phyloP scores from a whole-genome alignment of 495 filamentous ascomycete species.

The Aspergillus homomorphus region DNA sequence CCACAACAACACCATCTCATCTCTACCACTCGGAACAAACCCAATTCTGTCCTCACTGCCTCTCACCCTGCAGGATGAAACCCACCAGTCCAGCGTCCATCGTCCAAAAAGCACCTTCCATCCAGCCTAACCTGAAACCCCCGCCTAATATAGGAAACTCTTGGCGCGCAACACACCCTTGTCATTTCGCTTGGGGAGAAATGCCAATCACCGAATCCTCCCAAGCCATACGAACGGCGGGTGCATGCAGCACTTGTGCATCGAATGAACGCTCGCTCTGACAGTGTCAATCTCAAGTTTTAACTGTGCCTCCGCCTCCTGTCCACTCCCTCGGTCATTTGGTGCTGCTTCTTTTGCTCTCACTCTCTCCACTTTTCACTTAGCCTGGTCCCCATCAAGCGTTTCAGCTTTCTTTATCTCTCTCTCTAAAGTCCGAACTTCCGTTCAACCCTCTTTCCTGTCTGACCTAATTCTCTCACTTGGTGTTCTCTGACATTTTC shows the following conservation, averaged over 20 bases:
- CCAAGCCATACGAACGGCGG: neutral
- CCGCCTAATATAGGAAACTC: neutral
- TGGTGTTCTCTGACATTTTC: slow-evolving; percentile 2
- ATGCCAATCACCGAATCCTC: neutral
- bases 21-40: neutral
- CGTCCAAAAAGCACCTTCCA: neutral
- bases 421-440: slow-evolving; percentile 11
- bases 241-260: neutral
- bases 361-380: neutral
- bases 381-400: neutral
- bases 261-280: neutral
- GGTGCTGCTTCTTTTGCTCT: neutral
- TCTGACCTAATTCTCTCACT: slow-evolving; percentile 1
- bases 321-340: neutral
- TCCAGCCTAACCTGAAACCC: neutral
- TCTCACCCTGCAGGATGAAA: neutral
- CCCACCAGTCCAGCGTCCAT: neutral
- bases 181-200: slow-evolving; percentile 1
- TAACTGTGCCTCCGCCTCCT: neutral
- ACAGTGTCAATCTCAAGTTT: neutral
- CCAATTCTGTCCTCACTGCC: neutral
- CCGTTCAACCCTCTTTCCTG: slow-evolving; percentile 11
- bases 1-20: neutral
- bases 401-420: slow-evolving; percentile 1
- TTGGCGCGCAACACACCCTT: neutral